Evolutionary conservation across 2,329 filamentous ascomycete species (phyloP).

Genomic region (Immersiporthe knoxdaviesiana): DNA sequence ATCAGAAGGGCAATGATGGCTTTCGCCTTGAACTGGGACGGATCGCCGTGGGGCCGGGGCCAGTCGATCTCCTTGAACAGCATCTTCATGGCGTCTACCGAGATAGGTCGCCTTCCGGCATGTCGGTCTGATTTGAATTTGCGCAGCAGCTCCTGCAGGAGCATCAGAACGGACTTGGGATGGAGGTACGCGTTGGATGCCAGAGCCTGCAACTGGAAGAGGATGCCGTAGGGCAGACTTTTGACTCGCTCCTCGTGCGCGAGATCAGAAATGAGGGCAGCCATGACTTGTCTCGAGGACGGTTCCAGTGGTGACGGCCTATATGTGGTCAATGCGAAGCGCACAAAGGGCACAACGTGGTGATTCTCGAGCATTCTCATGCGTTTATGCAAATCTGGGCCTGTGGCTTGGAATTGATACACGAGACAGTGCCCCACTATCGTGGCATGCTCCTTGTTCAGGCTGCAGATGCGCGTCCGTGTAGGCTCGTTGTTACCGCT

Average conservation of each 20-base stretch:
- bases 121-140: conserved; percentile 36
- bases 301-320: not conserved
- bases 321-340: conserved; percentile 30
- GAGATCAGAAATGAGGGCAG: conserved; percentile 40
- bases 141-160: conserved; percentile 50
- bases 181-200: conserved; percentile 65
- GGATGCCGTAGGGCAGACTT: conserved; percentile 53
- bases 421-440: conserved; percentile 49
- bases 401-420: conserved; percentile 43
- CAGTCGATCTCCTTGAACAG: conserved; percentile 58
- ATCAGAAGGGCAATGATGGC: conserved; percentile 46
- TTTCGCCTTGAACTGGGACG: conserved; percentile 44
- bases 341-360: conserved; percentile 34
- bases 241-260: conserved; percentile 35
- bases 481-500: conserved; percentile 25
- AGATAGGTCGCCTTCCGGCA: conserved; percentile 44
- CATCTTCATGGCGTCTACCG: conserved; percentile 56
- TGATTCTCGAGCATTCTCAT: conserved; percentile 36
- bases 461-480: conserved; percentile 36
- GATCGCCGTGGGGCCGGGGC: conserved; percentile 54
- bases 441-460: conserved; percentile 38
- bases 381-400: conserved; percentile 36
- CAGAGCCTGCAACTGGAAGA: conserved; percentile 67
- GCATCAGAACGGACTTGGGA: conserved; percentile 51
- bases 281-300: conserved; percentile 34